Evolutionary conservation across 352 stramenopile species (phyloP).

Genomic region (Pythium periplocum): DNA sequence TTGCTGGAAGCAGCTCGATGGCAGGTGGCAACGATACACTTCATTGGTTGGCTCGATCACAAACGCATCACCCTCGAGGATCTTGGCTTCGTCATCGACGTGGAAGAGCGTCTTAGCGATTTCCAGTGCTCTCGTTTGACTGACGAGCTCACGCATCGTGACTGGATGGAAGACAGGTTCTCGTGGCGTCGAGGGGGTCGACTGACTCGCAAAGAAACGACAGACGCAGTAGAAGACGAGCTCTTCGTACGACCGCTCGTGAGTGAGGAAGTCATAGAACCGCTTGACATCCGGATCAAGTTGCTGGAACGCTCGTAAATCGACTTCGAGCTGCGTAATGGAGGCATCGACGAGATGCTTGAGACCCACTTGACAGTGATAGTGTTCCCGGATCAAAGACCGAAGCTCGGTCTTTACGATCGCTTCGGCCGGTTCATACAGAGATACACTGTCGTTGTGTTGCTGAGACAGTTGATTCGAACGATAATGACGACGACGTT

Average conservation of each 20-base stretch:
- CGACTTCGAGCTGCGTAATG: slow-evolving; percentile 21
- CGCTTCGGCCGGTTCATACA: slow-evolving; percentile 9
- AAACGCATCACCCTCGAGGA: slow-evolving; percentile 28
- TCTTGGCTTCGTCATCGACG: slow-evolving; percentile 31
- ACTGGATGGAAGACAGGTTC: slow-evolving; percentile 45
- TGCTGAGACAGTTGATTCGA: background rate
- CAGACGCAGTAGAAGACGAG: slow-evolving; percentile 60
- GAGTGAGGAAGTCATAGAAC: slow-evolving; percentile 50
- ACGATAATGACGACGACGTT: background rate
- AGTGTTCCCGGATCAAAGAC: slow-evolving; percentile 49
- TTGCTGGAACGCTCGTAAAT: slow-evolving; percentile 28
- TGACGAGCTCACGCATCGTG: slow-evolving; percentile 58
- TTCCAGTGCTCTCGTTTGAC: slow-evolving; percentile 29
- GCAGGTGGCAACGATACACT: slow-evolving; percentile 54
- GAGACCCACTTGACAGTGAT: slow-evolving; percentile 54
- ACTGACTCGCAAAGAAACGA: slow-evolving; percentile 21
- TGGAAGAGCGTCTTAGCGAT: slow-evolving; percentile 47
- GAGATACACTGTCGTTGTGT: background rate
- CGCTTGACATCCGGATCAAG: slow-evolving; percentile 52
- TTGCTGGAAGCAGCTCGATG: slow-evolving; percentile 38
- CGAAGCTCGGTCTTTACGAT: slow-evolving; percentile 32
- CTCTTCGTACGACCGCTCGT: slow-evolving; percentile 45
- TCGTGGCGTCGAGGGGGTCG: slow-evolving; percentile 6
- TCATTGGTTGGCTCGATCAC: slow-evolving; percentile 48
- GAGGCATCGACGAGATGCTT: slow-evolving; percentile 45